phyloP scores from a whole-genome alignment of 768 basidiomycete genomes.

The Cyclocybe cylindracea region DNA sequence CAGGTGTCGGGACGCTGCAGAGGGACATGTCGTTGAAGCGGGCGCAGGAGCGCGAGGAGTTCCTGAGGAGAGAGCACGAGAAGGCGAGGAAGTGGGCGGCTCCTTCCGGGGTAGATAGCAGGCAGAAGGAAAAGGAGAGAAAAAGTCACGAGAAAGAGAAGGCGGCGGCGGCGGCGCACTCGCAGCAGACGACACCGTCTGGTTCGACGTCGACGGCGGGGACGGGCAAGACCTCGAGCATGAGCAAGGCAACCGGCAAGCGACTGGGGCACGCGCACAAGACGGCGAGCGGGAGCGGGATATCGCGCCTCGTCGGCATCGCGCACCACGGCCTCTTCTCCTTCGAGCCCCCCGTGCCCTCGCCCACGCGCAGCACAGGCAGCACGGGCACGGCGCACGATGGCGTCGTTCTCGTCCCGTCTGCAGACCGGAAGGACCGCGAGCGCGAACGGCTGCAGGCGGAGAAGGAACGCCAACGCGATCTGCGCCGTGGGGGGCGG shows the following conservation, averaged over 20 bases:
- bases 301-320: slow-evolving; percentile 32
- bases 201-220: slow-evolving; percentile 40
- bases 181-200: slow-evolving; percentile 35
- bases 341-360: slow-evolving; percentile 69
- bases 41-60: slow-evolving; percentile 38
- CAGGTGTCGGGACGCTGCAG: slow-evolving; percentile 47
- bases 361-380: slow-evolving; percentile 39
- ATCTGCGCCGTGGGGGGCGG: slow-evolving; percentile 11
- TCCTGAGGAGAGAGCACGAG: slow-evolving; percentile 20
- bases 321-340: slow-evolving; percentile 62
- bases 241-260: slow-evolving; percentile 55
- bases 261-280: slow-evolving; percentile 26
- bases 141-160: slow-evolving; percentile 17
- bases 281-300: slow-evolving; percentile 26
- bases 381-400: slow-evolving; percentile 30
- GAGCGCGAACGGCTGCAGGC: slow-evolving; percentile 26
- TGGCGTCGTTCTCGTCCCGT: slow-evolving; percentile 18
- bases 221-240: slow-evolving; percentile 51
- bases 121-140: slow-evolving; percentile 32
- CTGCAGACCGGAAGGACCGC: slow-evolving; percentile 25
- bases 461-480: slow-evolving; percentile 29
- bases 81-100: slow-evolving; percentile 15
- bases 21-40: slow-evolving; percentile 40
- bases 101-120: slow-evolving; percentile 11
- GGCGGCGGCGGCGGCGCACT: slow-evolving; percentile 19